Evolutionary conservation across 306 rosid genomes (phyloP).

Genomic region (Cicer bijugum): DNA sequence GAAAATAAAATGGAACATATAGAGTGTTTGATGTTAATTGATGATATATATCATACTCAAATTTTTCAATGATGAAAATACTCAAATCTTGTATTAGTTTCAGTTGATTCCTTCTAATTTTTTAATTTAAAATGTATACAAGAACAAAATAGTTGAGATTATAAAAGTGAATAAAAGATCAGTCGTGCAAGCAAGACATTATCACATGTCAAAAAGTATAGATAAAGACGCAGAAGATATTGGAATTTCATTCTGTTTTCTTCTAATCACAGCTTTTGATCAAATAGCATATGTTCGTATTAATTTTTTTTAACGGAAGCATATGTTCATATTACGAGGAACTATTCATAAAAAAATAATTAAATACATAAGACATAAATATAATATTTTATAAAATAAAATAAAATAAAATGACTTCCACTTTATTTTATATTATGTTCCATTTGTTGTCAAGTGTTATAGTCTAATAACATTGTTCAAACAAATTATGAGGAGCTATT

Average conservation of each 20-base stretch:
- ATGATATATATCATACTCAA: no score
- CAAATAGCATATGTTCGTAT: background rate
- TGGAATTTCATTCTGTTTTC: background rate
- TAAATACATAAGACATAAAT: no score
- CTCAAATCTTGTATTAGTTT: background rate
- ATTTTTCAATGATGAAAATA: no score
- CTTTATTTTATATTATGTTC: no score
- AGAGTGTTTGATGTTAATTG: no score
- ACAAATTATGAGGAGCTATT: background rate
- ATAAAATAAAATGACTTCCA: no score
- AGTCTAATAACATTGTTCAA: no score
- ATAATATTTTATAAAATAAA: no score
- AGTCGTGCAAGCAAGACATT: slow-evolving; percentile 42
- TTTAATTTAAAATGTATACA: background rate
- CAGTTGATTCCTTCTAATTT: background rate
- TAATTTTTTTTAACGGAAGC: no score
- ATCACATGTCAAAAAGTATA: slow-evolving; percentile 9
- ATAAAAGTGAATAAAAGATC: slow-evolving; percentile 1
- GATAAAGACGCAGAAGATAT: background rate
- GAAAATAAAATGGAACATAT: no score
- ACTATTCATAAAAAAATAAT: background rate
- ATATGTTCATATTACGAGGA: slow-evolving; percentile 1
- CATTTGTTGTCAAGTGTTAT: no score
- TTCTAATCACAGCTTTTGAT: background rate
- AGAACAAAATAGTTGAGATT: slow-evolving; percentile 14